A percentile compares a stretch with the other conserved stretches of the same genome.
Evolutionary conservation across 139 green algal genomes (phyloP).

Genomic region (Chlamydomonas schloesseri): DNA sequence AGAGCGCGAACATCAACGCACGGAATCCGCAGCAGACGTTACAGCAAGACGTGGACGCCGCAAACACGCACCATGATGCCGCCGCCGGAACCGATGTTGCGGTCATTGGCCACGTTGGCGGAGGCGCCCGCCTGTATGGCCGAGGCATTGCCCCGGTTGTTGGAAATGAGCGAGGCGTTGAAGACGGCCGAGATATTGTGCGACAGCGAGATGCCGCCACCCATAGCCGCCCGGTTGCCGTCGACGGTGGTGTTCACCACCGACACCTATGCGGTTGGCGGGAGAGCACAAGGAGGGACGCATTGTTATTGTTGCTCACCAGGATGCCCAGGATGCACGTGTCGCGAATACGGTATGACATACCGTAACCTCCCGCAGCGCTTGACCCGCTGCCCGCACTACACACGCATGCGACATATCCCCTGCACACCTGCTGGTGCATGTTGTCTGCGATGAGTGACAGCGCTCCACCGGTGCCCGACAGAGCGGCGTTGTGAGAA

Average conservation of each 20-base stretch:
- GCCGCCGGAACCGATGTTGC: conserved; percentile 4
- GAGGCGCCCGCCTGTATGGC: neutral
- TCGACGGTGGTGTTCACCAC: neutral
- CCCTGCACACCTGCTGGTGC: conserved; percentile 23
- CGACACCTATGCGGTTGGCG: neutral
- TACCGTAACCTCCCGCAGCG: no score
- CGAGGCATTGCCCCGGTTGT: neutral
- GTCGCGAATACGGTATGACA: neutral
- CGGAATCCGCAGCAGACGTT: no score
- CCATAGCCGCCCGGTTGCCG: neutral
- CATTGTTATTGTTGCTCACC: neutral
- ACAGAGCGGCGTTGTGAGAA: neutral
- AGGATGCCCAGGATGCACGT: neutral
- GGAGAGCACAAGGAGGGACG: neutral
- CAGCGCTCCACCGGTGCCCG: neutral
- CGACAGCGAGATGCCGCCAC: conserved; percentile 1
- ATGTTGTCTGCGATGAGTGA: neutral
- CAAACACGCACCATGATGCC: neutral
- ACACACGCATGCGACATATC: neutral
- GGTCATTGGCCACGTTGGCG: neutral
- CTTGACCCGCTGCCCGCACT: no score
- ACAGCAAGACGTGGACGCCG: no score
- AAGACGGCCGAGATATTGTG: neutral
- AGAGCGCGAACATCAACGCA: no score
- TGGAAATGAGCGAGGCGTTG: neutral